These are phyloP conservation scores for Ceratocystis eucalypticola DNA, from an alignment of 2,329 filamentous ascomycete species.

Conservation along the genomic window DNA sequence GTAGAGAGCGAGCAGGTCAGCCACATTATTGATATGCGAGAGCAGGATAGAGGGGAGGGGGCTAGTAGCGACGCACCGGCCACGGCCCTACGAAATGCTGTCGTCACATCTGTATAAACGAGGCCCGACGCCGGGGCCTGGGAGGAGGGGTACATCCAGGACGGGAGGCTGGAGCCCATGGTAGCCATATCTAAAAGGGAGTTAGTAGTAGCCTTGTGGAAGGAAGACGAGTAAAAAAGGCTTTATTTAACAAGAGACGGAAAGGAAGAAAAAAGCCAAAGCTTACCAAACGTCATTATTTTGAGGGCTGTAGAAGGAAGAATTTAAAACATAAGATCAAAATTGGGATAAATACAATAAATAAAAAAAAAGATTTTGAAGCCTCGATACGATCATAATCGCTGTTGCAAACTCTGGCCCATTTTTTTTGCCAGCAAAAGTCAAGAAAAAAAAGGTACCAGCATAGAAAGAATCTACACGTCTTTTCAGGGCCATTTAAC, in stretches of 20 bases:
- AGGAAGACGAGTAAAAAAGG: not conserved
- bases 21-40: not conserved
- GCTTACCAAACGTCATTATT: conserved; percentile 1
- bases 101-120: conserved; percentile 18
- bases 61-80: conserved; percentile 9
- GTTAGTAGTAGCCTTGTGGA: not conserved
- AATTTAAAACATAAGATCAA: not conserved
- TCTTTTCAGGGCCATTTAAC: not conserved
- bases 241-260: not conserved
- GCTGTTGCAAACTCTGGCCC: conserved; percentile 2
- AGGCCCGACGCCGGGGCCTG: conserved; percentile 10
- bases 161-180: conserved; percentile 2
- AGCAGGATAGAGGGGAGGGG: not conserved
- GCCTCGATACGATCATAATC: not conserved
- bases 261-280: not conserved
- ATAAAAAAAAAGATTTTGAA: not conserved
- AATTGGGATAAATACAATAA: not conserved
- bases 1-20: not conserved
- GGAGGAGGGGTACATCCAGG: not conserved
- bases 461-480: not conserved
- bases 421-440: not conserved
- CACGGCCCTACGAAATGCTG: conserved; percentile 13
- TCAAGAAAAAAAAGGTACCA: not conserved
- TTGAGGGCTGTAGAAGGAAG: not conserved
- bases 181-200: not conserved